Evolutionary conservation across 1,139 yeast genomes (phyloP).

Genomic region (Geotrichum fermentans): DNA sequence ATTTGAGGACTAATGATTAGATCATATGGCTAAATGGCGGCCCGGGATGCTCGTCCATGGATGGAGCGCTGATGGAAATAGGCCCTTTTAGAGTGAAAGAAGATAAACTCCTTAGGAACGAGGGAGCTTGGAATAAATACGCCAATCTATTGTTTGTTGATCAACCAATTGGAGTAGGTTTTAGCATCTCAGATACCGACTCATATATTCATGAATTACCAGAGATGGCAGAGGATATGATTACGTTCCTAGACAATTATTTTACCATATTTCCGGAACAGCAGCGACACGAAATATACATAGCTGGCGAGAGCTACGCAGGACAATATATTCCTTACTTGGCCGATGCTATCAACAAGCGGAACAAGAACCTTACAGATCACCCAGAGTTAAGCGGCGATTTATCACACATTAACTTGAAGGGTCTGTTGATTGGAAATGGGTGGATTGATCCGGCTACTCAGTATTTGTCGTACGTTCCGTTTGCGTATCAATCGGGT

Average conservation of each 20-base stretch:
- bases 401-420: slow-evolving; percentile 41
- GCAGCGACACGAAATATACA: slow-evolving; percentile 54
- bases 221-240: slow-evolving; percentile 53
- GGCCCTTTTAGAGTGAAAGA: slow-evolving; percentile 75
- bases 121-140: slow-evolving; percentile 80
- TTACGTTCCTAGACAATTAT: slow-evolving; percentile 62
- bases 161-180: slow-evolving; percentile 95
- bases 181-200: slow-evolving; percentile 52
- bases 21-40: slow-evolving; percentile 83
- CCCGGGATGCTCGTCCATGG: slow-evolving; percentile 93
- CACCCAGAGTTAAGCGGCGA: neutral
- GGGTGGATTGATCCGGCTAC: slow-evolving; percentile 91
- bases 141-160: slow-evolving; percentile 82
- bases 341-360: slow-evolving; percentile 55
- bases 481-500: slow-evolving; percentile 59
- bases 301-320: slow-evolving; percentile 96
- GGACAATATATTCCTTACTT: slow-evolving; percentile 94
- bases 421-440: slow-evolving; percentile 77
- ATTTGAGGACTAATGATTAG: neutral
- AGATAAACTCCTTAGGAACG: slow-evolving; percentile 46
- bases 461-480: slow-evolving; percentile 78
- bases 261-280: slow-evolving; percentile 73
- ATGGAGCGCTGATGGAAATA: slow-evolving; percentile 87
- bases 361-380: slow-evolving; percentile 39
- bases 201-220: slow-evolving; percentile 55